Evolutionary conservation across 2,329 filamentous ascomycete genomes (phyloP), one percentile per base, ranked within the genome.

Genomic region (Tolypocladium cylindrosporum): DNA sequence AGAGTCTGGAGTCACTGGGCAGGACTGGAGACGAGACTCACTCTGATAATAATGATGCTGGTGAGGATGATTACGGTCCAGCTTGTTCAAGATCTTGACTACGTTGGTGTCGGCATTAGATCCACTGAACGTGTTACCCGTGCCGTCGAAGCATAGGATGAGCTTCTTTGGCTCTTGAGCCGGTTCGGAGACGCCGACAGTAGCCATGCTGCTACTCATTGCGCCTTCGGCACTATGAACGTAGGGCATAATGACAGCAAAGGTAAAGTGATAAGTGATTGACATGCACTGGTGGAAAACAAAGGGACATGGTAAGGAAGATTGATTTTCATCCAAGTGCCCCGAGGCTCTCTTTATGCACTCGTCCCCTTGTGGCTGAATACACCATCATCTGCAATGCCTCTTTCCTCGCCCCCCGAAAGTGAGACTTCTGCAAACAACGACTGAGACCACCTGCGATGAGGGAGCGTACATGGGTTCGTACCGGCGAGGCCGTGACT

Each of bases 41-140:
- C 75, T 74, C 55, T 80, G 78, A 55, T 80, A 80, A 60, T 80
- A 80, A 58, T 79, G 77, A 54, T 71, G 77, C 57, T 80, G 77
- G 24, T 69, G 60, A 3, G 74, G 71, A 37, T 72, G 63, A 51
- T 74, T 71, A 27, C 77, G 72, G 54, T 81, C 76, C 27, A 82
- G 61, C 66, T 75, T 76, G 55, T 68, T 69, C 43, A 77, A 70
- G 11, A 82, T 68, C 64, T 81, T 82, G 56, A 82, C 75, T 2
- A 82, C 77, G 57, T 82, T 82, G 19, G 78, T 81, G 63, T 82
- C 79, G 5, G 74, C 69, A 59, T 76, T 74, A 50, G 74, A 73
- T 9, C 76, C 75, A 11, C 66, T 76, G 61, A 77, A 79, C 0
- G 69, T 71, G 60, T 77, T 78, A 4, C 77, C 77, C 1, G 77